Conservation (phyloP, 306 rosid genomes). For the Crataegus laevigata region DNA sequence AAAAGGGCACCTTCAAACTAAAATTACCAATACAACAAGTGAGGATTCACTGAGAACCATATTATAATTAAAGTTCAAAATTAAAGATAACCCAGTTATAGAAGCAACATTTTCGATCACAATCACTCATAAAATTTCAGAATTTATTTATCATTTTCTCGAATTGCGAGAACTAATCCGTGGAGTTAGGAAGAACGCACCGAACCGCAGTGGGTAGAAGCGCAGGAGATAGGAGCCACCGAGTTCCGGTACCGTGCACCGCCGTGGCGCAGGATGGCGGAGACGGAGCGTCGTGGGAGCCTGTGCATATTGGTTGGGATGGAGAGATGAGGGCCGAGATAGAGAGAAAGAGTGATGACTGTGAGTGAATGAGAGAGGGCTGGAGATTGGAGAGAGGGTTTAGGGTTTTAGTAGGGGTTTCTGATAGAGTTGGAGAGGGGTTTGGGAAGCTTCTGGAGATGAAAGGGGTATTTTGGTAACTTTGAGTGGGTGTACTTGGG, state of each 20-base stretch:
- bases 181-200: conserved; percentile 15
- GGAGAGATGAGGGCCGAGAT: background rate
- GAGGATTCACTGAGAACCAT: background rate
- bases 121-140: background rate
- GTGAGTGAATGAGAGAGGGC: background rate
- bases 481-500: background rate
- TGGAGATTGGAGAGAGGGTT: background rate
- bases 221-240: conserved; percentile 34
- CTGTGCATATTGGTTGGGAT: conserved; percentile 47
- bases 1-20: background rate
- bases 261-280: conserved; percentile 47
- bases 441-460: conserved; percentile 63
- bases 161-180: background rate
- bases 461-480: conserved; percentile 1
- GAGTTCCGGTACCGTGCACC: conserved; percentile 29
- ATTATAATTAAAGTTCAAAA: background rate
- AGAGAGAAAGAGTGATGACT: background rate
- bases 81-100: background rate
- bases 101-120: background rate
- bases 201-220: conserved; percentile 21
- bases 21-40: background rate
- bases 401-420: conserved; percentile 71
- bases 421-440: background rate
- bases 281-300: conserved; percentile 59
- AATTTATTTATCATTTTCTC: background rate